Evolutionary conservation across 345 rosid genomes (phyloP), one percentile per base, ranked within the genome.

Genomic region (Hibiscus tridactylites): DNA sequence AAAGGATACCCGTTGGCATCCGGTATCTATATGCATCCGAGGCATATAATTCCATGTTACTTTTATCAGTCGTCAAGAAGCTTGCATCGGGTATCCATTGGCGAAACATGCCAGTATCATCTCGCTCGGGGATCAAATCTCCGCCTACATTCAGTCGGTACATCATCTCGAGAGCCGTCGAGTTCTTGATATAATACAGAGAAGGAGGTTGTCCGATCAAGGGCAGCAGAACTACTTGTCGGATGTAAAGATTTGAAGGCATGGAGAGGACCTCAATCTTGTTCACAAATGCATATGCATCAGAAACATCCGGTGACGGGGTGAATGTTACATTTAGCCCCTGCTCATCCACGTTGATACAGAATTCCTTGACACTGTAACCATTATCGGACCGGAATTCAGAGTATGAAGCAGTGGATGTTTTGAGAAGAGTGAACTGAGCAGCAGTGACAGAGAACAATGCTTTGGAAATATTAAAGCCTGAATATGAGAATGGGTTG

Each of bases 141-240:
- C 98, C 98, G 6, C 81, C 97, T 1, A 89, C 88, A 62, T 93
- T 89, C 26, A 93, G 71, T 66, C 97, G 80, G 52, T 79, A 77
- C 90, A 93, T 83, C 0, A 93, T 85, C 79, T 91, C 83, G 42
- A 93, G 70, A 11, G 68, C 78, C 1, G 59, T 49, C 11, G 2
- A n/a, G 13, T 42, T 35, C 0, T 62, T 52, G 24, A 70, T 84
- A 0, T 92, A 88, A 76, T 81, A 78, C 0, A 11, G 29, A 79
- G 70, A 2, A 29, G 26, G 29, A 35, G 26, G 33, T 71, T 75
- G 15, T 76, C 78, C 71, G 85, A 91, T 0, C 74, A 9, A 0
- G 65, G 19, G 39, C 81, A 77, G 29, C 94, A 92, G 47, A 88
- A 84, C 80, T 86, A 70, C 24, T 19, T 53, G 13, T 77, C 91